Base-by-base conservation (phyloP, 2,329 filamentous ascomycete species). In the Alternaria postmessia region DNA sequence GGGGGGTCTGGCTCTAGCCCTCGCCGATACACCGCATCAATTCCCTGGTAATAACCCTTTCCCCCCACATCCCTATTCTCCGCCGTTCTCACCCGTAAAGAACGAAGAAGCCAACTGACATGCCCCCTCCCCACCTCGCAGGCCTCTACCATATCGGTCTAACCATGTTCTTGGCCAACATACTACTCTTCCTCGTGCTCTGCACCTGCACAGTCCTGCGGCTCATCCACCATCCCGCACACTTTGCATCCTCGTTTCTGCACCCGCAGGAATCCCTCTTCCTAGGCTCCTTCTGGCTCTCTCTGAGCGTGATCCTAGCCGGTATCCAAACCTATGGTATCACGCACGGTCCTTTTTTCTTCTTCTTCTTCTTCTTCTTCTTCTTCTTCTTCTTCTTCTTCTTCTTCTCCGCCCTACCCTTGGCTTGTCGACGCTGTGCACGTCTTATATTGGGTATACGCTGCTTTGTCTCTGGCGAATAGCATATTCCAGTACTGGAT, bases 1-100 rank as follows among this genome's bases (percentile, higher is more conserved):
- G 0, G 81, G 82, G 16, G 82, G 81, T 9, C 70, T 83, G 8
- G 75, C 80, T 3, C 68, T 83, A 3, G 70, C 81, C 5, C 73
- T 84, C 3, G 73, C 76, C 6, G 71, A 79, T 30, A 75, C 78
- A 46, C 82, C 81, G 1, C 79, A 81, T 55, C 68, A 65, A 39
- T 86, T 76, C 44, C 14, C 14, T 16, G 32, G 32, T 36, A 34
- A 5, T 8, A 9, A 34, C 4, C 12, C 32, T 2, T 36, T 3
- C 12, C 5, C 4, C 6, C 32, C 30, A 6, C 9, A 32, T 32
- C 30, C 24, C 24, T 26, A 26, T 26, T 26, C 24, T 26, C 28
- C 3, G 8, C 28, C 28, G 28, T 30, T 30, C 32, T 16, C 32
- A 0, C 32, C 11, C 14, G 5, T 34, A 5, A 5, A 14, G 32